Conservation (phyloP, 345 rosid genomes). For the Citrus maxima region DNA sequence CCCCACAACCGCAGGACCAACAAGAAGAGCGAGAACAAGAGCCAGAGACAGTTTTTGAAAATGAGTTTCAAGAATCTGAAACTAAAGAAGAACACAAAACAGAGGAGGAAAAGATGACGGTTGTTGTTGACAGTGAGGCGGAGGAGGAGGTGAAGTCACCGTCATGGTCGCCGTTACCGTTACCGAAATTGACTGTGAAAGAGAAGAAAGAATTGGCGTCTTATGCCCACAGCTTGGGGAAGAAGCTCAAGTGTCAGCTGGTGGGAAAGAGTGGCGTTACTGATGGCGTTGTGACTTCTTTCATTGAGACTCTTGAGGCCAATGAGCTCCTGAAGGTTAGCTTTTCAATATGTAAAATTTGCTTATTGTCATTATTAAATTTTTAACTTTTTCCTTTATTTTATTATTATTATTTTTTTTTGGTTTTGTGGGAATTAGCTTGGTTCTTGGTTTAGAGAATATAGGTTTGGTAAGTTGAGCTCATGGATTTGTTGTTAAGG, state of each 20-base stretch:
- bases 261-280: conserved; percentile 42
- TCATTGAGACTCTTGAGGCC: conserved; percentile 38
- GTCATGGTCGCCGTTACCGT: too few species aligned
- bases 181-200: conserved; percentile 34
- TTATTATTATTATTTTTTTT: too few species aligned
- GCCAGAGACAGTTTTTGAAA: not conserved
- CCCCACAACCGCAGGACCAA: not conserved
- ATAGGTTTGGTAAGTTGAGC: not conserved
- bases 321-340: conserved; percentile 39
- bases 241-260: conserved; percentile 30
- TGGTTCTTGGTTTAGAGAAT: not conserved
- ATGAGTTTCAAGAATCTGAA: not conserved
- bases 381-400: too few species aligned
- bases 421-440: too few species aligned
- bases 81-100: not conserved
- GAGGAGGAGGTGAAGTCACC: not conserved
- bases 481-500: not conserved
- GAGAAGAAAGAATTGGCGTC: conserved; percentile 43
- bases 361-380: not conserved
- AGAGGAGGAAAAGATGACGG: not conserved
- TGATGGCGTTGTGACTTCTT: conserved; percentile 24
- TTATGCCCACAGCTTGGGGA: conserved; percentile 36
- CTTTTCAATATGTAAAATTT: not conserved
- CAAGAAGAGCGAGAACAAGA: not conserved
- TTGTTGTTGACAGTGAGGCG: not conserved